Evolutionary conservation across 1,284 basidiomycete species (phyloP).

Genomic region (Trichosporon coremiiforme): DNA sequence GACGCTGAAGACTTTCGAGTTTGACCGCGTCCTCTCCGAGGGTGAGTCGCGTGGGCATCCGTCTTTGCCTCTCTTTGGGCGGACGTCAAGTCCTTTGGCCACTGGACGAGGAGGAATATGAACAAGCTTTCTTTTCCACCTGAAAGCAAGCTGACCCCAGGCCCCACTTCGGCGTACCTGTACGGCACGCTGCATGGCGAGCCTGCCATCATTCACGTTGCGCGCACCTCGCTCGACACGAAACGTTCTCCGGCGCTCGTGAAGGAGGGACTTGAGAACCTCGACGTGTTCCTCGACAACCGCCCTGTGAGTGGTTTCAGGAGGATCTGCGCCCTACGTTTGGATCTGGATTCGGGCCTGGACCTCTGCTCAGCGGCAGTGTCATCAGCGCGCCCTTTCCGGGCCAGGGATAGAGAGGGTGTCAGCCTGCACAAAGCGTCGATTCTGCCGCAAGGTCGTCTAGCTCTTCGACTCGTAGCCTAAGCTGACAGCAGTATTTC

Average conservation of each 20-base stretch:
- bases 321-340: background rate
- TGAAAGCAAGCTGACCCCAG: conserved; percentile 48
- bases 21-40: conserved; percentile 65
- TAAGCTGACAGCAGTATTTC: conserved; percentile 49
- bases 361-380: too few species aligned
- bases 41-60: conserved; percentile 50
- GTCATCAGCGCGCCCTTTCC: too few species aligned
- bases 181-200: conserved; percentile 57
- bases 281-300: conserved; percentile 48
- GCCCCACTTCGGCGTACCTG: conserved; percentile 61
- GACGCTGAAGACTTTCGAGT: conserved; percentile 58
- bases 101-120: too few species aligned
- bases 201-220: conserved; percentile 65
- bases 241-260: conserved; percentile 39
- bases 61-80: too few species aligned
- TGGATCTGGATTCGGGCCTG: too few species aligned
- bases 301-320: conserved; percentile 39
- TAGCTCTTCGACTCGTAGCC: too few species aligned
- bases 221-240: conserved; percentile 62
- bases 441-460: too few species aligned
- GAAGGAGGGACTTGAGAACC: conserved; percentile 32
- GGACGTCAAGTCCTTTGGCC: too few species aligned
- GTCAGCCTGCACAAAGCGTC: too few species aligned
- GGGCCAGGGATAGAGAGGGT: too few species aligned
- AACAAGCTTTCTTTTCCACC: background rate